Percentiles rank a stretch among this genome's conserved stretches.
Evolutionary conservation across 179 eudicot genomes (phyloP).

Genomic region (Silene noctiflora): DNA sequence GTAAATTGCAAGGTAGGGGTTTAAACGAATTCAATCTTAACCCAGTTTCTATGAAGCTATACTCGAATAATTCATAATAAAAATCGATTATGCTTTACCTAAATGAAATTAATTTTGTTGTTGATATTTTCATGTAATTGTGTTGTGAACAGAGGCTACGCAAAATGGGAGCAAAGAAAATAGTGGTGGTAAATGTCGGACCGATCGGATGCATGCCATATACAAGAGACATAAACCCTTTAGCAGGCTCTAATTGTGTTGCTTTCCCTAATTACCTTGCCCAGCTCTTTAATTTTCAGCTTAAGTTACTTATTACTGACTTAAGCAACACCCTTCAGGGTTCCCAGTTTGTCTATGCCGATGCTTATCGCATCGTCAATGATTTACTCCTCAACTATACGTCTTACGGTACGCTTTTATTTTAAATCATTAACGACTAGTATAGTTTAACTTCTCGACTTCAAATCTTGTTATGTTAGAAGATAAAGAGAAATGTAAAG

Average conservation of each 20-base stretch:
- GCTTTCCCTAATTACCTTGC: conserved; percentile 68
- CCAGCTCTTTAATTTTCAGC: conserved; percentile 42
- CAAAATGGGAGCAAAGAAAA: conserved; percentile 69
- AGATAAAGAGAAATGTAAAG: no score
- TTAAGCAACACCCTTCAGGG: conserved; percentile 40
- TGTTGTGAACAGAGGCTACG: conserved; percentile 53
- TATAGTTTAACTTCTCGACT: no score
- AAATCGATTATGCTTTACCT: no score
- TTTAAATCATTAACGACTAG: no score
- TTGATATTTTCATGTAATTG: background rate
- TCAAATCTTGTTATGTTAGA: no score
- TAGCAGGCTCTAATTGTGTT: conserved; percentile 51
- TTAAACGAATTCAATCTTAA: no score
- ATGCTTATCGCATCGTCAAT: conserved; percentile 47
- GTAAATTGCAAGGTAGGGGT: no score
- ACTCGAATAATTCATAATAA: no score
- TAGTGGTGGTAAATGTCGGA: conserved; percentile 70
- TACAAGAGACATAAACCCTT: conserved; percentile 58
- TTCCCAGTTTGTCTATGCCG: conserved; percentile 62
- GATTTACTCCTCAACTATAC: conserved; percentile 46
- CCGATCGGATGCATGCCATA: conserved; percentile 90
- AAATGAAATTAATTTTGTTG: no score
- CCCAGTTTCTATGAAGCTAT: no score
- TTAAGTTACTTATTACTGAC: conserved; percentile 44
- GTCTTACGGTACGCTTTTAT: conserved; percentile 48